phyloP scores from a whole-genome alignment of 2,329 filamentous ascomycete genomes.

The Lecanosticta acicola region DNA sequence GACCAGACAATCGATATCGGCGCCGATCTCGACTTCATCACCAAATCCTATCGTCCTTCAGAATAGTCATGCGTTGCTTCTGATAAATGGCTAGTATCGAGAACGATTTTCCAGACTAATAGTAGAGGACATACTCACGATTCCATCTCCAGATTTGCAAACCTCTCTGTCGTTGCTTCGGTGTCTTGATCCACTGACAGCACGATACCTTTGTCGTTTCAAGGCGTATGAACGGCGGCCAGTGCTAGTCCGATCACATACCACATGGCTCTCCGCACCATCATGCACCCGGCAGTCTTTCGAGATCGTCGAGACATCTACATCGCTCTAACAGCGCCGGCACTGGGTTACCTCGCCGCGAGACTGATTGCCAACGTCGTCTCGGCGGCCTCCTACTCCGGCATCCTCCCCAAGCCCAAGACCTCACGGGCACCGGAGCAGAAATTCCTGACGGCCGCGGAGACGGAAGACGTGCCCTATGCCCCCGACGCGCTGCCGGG shows the following conservation, averaged over 20 bases:
- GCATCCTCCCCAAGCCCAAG: conserved; percentile 4
- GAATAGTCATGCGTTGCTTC: too few relatives aligned
- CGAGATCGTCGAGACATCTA: conserved; percentile 17
- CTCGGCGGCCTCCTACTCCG: conserved; percentile 7
- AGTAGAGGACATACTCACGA: too few relatives aligned
- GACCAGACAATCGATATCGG: background rate
- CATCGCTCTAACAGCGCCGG: conserved; percentile 20
- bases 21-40: background rate
- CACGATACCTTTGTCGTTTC: too few relatives aligned
- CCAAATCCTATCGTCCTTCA: background rate
- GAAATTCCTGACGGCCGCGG: conserved; percentile 9
- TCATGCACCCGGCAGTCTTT: background rate
- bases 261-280: background rate
- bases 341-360: conserved; percentile 14
- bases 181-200: too few relatives aligned
- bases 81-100: too few relatives aligned
- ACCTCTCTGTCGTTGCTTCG: too few relatives aligned
- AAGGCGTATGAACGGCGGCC: too few relatives aligned
- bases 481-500: conserved; percentile 66
- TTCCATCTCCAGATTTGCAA: too few relatives aligned
- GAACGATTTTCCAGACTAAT: too few relatives aligned
- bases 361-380: conserved; percentile 11
- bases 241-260: background rate
- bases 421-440: conserved; percentile 14
- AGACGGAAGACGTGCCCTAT: conserved; percentile 45